Percentiles rank a stretch among this genome's conserved stretches.
Evolutionary conservation across 192 early-diverging fungal genomes (phyloP).

Genomic region (Coemansia sp.): DNA sequence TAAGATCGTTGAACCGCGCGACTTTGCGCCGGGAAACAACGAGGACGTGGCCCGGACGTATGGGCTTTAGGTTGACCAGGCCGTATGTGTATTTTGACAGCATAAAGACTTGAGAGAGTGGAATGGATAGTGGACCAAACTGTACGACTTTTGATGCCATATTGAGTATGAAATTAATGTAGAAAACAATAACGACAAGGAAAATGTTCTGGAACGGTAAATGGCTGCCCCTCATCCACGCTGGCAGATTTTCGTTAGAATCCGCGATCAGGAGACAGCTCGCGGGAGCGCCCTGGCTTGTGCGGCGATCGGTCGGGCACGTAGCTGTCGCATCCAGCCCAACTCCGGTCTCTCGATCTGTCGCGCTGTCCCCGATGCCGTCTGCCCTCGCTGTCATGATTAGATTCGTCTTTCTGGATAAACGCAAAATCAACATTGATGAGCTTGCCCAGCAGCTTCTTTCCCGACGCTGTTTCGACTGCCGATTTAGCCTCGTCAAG

Average conservation of each 20-base stretch:
- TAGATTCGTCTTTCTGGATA: conserved; percentile 32
- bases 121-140: conserved; percentile 77
- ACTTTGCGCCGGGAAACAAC: conserved; percentile 69
- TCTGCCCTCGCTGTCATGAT: conserved; percentile 9
- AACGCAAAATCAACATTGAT: conserved; percentile 89
- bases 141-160: background rate
- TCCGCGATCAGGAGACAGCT: conserved; percentile 49
- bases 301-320: background rate
- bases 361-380: background rate
- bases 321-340: background rate
- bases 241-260: conserved; percentile 14
- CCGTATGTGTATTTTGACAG: conserved; percentile 69
- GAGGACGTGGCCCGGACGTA: conserved; percentile 80
- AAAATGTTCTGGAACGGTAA: background rate
- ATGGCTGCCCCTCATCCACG: background rate
- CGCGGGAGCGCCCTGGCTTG: conserved; percentile 21
- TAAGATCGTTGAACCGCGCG: conserved; percentile 73
- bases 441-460: conserved; percentile 70
- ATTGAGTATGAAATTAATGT: too few relatives aligned
- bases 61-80: conserved; percentile 92
- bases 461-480: conserved; percentile 69
- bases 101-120: conserved; percentile 74
- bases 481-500: conserved; percentile 78
- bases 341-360: background rate
- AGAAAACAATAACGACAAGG: background rate